A percentile compares a stretch with the other conserved stretches of the same genome.
Evolutionary conservation across 228 moss, liverwort and hornwort species (phyloP).

Genomic region (Sphagnum magellanicum): DNA sequence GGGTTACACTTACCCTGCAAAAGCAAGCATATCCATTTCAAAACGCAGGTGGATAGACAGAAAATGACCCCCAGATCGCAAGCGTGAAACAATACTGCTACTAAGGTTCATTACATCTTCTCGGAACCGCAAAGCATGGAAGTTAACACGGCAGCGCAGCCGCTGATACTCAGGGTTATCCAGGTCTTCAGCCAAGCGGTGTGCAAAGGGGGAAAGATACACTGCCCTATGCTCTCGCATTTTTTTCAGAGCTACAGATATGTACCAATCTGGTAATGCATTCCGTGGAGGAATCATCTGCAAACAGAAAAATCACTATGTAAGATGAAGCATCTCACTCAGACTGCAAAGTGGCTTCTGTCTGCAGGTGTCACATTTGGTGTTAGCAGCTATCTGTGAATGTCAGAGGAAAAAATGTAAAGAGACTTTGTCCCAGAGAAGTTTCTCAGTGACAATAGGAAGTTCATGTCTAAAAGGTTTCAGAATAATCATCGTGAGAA

Average conservation of each 20-base stretch:
- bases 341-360: background rate
- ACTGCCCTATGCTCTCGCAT: constrained; percentile 87
- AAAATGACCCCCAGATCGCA: constrained; percentile 70
- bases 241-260: constrained; percentile 64
- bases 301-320: constrained; percentile 13
- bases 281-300: constrained; percentile 81
- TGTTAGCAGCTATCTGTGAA: background rate
- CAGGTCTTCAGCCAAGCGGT: constrained; percentile 64
- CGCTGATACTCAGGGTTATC: constrained; percentile 84
- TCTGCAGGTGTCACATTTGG: background rate
- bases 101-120: constrained; percentile 61
- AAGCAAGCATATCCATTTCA: constrained; percentile 76
- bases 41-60: constrained; percentile 80
- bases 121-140: constrained; percentile 81
- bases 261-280: constrained; percentile 69
- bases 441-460: too few species aligned
- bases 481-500: too few species aligned
- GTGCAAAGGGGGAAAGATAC: constrained; percentile 78
- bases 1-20: constrained; percentile 53
- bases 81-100: constrained; percentile 66
- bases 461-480: too few species aligned
- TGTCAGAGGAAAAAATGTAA: too few species aligned
- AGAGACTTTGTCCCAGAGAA: too few species aligned
- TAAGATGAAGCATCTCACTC: background rate
- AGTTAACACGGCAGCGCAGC: constrained; percentile 88